Conservation (phyloP, 306 rosid genomes). For the Glycine latifolia region DNA sequence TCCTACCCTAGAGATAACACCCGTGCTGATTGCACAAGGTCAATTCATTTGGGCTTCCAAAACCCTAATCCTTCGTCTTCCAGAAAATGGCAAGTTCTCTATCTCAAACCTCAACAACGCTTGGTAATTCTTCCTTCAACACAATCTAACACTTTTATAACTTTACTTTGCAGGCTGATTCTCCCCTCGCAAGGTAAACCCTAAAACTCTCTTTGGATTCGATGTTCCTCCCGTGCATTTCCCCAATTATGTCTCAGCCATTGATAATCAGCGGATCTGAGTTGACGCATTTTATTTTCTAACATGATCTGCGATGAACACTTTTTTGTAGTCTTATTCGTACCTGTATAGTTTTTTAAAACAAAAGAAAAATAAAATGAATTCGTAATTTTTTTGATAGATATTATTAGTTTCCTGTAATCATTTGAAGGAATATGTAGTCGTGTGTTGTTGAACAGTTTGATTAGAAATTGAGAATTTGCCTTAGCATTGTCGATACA, state of each 20-base stretch:
- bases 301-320: background rate
- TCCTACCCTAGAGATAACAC: too few species aligned
- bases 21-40: background rate
- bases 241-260: background rate
- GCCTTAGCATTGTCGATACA: background rate
- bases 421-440: background rate
- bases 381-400: background rate
- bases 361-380: background rate
- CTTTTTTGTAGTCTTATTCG: background rate
- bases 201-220: background rate
- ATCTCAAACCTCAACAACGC: background rate
- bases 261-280: background rate
- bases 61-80: slow-evolving; percentile 1
- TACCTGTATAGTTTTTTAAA: background rate
- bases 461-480: background rate
- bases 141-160: background rate
- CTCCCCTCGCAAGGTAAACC: slow-evolving; percentile 70
- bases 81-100: slow-evolving; percentile 55
- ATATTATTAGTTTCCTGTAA: background rate
- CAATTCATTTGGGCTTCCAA: background rate
- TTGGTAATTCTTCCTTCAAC: background rate
- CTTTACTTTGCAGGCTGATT: slow-evolving; percentile 64
- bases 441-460: background rate
- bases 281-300: background rate
- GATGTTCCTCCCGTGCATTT: background rate